Evolutionary conservation across 495 filamentous ascomycete species (phyloP).

Genomic region (Glonium stellatum): DNA sequence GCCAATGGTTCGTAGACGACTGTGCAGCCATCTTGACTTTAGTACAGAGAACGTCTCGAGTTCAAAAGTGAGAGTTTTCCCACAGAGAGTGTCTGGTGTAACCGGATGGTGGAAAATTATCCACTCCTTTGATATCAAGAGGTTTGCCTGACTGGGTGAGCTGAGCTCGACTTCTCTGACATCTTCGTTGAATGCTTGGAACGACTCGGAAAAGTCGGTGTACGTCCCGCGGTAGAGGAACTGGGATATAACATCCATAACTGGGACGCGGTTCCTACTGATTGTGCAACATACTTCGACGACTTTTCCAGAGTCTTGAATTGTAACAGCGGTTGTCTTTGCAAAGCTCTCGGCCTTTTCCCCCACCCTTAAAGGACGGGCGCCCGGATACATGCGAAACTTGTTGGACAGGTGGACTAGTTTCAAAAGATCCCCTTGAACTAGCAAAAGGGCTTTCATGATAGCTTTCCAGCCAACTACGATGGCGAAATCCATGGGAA

Average conservation of each 20-base stretch:
- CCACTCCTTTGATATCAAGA: slow-evolving; percentile 71
- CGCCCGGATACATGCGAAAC: slow-evolving; percentile 96
- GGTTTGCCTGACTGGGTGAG: slow-evolving; percentile 87
- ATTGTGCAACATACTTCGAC: slow-evolving; percentile 98
- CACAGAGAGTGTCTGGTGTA: slow-evolving; percentile 12
- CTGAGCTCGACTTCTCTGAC: slow-evolving; percentile 97
- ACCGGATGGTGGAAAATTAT: slow-evolving; percentile 25
- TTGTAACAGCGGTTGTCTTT: slow-evolving; percentile 94
- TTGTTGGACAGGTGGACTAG: slow-evolving; percentile 93
- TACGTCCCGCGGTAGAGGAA: slow-evolving; percentile 94
- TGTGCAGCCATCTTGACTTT: not conserved
- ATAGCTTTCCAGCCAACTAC: slow-evolving; percentile 99
- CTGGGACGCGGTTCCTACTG: slow-evolving; percentile 71
- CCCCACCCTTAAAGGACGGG: slow-evolving; percentile 89
- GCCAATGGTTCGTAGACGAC: slow-evolving; percentile 5
- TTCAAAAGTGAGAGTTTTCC: slow-evolving; percentile 21
- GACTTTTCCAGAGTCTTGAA: slow-evolving; percentile 98
- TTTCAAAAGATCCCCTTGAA: slow-evolving; percentile 90
- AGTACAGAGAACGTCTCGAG: slow-evolving; percentile 18
- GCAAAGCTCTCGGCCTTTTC: slow-evolving; percentile 92
- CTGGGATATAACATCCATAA: slow-evolving; percentile 99
- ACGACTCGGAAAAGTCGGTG: slow-evolving; percentile 54
- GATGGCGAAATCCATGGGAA: slow-evolving; percentile 98
- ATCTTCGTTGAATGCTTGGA: slow-evolving; percentile 50
- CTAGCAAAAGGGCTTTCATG: slow-evolving; percentile 96